Evolutionary conservation across 352 stramenopile genomes (phyloP).

Genomic region (Pythium brassicae): DNA sequence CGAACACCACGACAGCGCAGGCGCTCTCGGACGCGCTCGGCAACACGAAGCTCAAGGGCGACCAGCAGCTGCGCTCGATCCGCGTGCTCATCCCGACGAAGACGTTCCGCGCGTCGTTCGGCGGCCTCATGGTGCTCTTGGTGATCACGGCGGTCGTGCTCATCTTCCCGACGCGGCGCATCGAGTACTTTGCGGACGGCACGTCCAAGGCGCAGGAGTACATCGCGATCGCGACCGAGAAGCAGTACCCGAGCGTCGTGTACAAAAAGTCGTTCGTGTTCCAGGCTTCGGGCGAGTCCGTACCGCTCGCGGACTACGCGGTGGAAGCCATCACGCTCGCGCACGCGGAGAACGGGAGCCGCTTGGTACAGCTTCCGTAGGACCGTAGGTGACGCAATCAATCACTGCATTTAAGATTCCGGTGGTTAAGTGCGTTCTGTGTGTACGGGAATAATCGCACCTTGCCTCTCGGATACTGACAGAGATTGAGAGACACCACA

Average conservation of each 20-base stretch:
- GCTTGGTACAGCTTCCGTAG: constrained; percentile 6
- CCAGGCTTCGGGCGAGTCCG: constrained; percentile 1
- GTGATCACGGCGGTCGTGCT: constrained; percentile 21
- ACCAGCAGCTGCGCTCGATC: constrained; percentile 25
- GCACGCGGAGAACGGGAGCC: constrained; percentile 1
- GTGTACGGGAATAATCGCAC: too few relatives aligned
- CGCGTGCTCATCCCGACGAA: constrained; percentile 24
- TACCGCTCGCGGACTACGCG: constrained; percentile 1
- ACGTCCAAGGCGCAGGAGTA: constrained; percentile 19
- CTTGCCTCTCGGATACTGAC: too few relatives aligned
- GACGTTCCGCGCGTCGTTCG: constrained; percentile 30
- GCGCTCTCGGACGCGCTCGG: constrained; percentile 13
- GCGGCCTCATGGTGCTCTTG: constrained; percentile 19
- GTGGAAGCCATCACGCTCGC: constrained; percentile 10
- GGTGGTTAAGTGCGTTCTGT: too few relatives aligned
- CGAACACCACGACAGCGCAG: not conserved
- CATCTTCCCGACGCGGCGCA: constrained; percentile 19
- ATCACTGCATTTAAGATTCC: too few relatives aligned
- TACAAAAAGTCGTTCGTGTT: constrained; percentile 26
- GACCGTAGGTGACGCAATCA: not conserved
- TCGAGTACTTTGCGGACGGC: constrained; percentile 23
- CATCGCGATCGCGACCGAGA: constrained; percentile 17
- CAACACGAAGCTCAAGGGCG: constrained; percentile 30
- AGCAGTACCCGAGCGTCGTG: constrained; percentile 20
- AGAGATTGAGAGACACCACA: too few relatives aligned